Evolutionary conservation across 345 rosid genomes (phyloP).

Genomic region (Syzygium oleosum): DNA sequence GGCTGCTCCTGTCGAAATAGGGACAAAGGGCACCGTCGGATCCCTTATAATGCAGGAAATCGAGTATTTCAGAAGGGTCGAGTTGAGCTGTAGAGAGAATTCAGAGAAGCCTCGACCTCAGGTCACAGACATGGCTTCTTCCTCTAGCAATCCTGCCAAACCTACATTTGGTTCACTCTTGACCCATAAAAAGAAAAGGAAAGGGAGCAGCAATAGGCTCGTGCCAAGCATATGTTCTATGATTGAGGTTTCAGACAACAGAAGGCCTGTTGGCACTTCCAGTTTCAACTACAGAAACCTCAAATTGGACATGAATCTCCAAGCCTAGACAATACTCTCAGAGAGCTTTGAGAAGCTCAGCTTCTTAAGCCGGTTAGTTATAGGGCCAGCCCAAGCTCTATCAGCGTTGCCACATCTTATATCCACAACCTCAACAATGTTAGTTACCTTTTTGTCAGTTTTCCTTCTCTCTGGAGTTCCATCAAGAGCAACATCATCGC

Average conservation of each 20-base stretch:
- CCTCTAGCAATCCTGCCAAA: constrained; percentile 15
- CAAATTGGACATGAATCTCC: constrained; percentile 42
- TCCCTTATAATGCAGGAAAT: constrained; percentile 53
- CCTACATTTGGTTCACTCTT: constrained; percentile 11
- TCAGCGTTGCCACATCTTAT: constrained; percentile 76
- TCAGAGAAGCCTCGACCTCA: constrained; percentile 17
- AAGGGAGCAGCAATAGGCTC: constrained; percentile 30
- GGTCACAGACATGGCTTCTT: not conserved
- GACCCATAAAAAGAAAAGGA: constrained; percentile 44
- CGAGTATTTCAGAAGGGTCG: constrained; percentile 35
- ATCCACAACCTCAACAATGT: constrained; percentile 80
- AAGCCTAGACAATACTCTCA: constrained; percentile 51
- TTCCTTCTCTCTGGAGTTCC: constrained; percentile 53
- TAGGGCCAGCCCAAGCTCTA: constrained; percentile 71
- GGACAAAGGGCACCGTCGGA: constrained; percentile 51
- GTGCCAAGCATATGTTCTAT: constrained; percentile 48
- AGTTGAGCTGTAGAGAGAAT: constrained; percentile 18
- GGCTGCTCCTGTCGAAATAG: constrained; percentile 43
- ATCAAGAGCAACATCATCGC: constrained; percentile 41
- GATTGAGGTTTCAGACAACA: constrained; percentile 46
- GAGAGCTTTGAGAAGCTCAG: constrained; percentile 91
- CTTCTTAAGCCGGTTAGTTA: constrained; percentile 75
- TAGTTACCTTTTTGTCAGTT: constrained; percentile 44
- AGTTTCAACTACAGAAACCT: constrained; percentile 39
- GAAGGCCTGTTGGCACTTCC: constrained; percentile 23